Evolutionary conservation across 768 basidiomycete species (phyloP), one percentile per base, ranked within the genome.

Genomic region (Suillus alpinus): DNA sequence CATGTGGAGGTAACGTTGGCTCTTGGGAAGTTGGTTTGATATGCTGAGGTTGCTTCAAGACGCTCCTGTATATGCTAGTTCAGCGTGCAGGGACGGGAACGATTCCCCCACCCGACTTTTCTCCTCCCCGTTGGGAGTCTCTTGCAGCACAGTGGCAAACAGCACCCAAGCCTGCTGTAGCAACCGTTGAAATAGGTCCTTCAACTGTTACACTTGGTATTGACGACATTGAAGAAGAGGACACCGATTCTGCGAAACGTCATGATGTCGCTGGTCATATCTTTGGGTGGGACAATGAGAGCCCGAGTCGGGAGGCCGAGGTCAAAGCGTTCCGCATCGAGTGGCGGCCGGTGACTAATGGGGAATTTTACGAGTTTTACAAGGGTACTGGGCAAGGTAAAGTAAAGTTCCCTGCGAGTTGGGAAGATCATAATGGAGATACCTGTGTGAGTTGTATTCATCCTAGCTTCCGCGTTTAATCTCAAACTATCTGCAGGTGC

Each of bases 271-370:
- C 74, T 18, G 75, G 74, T 8, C 88, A 95, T 67, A 85, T 88
- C 59, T 94, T 92, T 73, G 94, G 95, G 0, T 95, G 96, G 97
- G 97, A 99, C 71, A 95, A 94, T 66, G 97, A 99, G 75, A 80
- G 87, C 65, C 93, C 95, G 2, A 77, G 78, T 63, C 77, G 87
- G 26, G 69, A 68, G 14, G 83, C 88, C n/a, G 64, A 80, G 0
- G 86, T 97, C 36, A 78, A 75, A 43, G 61, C 82, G 63, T 95
- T 98, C 79, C 81, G 79, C 66, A 88, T 97, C 43, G 88, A 89
- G 44, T 89, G 91, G 82, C 78, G 93, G 62, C 94, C 94, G 1
- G 79, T 99, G 39, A 93, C 89, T 59, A 99, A 98, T 64, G 87
- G 86, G 10, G 86, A 99, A 67, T 97, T 94, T 71, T 84, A 84